Conservation (phyloP, 2,329 filamentous ascomycete genomes). For the Aspergillus fijiensis region DNA sequence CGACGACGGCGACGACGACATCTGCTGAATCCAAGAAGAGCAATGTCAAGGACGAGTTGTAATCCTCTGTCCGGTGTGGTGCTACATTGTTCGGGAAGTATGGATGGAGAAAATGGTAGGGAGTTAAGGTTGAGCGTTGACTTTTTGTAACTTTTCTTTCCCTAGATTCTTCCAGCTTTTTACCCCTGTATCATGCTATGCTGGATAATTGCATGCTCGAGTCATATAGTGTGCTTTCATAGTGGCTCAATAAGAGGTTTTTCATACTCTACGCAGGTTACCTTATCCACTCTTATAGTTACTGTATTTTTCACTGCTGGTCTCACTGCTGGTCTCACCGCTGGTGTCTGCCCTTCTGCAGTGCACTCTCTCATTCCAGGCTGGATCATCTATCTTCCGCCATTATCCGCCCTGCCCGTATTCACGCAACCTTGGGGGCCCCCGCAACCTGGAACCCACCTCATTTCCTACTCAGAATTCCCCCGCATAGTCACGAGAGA, state of each 20-base stretch:
- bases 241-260: background rate
- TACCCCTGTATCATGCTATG: background rate
- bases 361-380: no score
- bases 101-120: slow-evolving; percentile 2
- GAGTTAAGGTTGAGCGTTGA: slow-evolving; percentile 18
- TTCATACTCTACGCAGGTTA: no score
- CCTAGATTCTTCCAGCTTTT: background rate
- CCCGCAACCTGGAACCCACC: no score
- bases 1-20: background rate
- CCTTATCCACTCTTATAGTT: no score
- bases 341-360: no score
- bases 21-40: slow-evolving; percentile 11
- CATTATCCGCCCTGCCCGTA: no score
- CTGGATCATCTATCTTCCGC: no score
- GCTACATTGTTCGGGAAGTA: background rate
- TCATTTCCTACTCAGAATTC: no score
- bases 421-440: no score
- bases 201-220: background rate
- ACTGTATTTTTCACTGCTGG: no score
- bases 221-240: background rate
- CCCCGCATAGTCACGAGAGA: no score
- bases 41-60: slow-evolving; percentile 13
- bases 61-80: background rate
- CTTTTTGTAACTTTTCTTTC: slow-evolving; percentile 1
- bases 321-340: no score